Base-by-base conservation (phyloP, 106 monocot species). In the Platanthera zijinensis region DNA sequence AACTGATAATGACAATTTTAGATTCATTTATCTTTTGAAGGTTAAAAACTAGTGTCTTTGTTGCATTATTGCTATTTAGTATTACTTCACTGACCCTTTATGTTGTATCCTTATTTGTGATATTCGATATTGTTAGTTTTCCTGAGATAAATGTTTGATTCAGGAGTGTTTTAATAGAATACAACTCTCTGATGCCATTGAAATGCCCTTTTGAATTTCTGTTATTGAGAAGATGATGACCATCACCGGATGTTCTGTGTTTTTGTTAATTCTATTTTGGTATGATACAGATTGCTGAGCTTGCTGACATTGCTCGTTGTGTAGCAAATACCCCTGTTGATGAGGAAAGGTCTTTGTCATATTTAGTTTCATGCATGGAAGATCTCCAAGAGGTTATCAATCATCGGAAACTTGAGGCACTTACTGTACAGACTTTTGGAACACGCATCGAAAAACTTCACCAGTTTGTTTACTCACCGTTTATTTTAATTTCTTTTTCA, bases 401-500 rank as follows among this genome's bases (percentile, higher is more conserved):
- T 75, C 94, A 88, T 57, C 84, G 88, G 75, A 94, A 92, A 78
- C 82, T 85, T 59, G 94, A 99, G 75, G 99, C 99, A 59, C 89
- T 99, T 79, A 99, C 94, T 72, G 92, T 99, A 54, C 94, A 99
- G 78, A 99, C 99, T 46, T 99, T 99, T 87, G 99, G 99, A 73
- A 82, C 92, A 51, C 92, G 94, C 28, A 99, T 99, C 75, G 99
- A 99, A 82, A 99, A 92, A 71, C 94, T 99, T 66, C 94, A 94
- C 77, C 84, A 87, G 99, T 94, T 50, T 79, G 84, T 80, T 51
- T 71, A 64, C 30, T n/a, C 51, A 56, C 39, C 25, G 5, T 66
- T 4, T 73, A 0, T 51, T 66, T 12, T 66, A 74, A 69, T 22
- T 59, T 18, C 62, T 51, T 15, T 25, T 32, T 63, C 51, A 51